These are phyloP conservation scores for Yamadazyma phyllophila DNA, from an alignment of 805 yeast species.

Conservation along the genomic window DNA sequence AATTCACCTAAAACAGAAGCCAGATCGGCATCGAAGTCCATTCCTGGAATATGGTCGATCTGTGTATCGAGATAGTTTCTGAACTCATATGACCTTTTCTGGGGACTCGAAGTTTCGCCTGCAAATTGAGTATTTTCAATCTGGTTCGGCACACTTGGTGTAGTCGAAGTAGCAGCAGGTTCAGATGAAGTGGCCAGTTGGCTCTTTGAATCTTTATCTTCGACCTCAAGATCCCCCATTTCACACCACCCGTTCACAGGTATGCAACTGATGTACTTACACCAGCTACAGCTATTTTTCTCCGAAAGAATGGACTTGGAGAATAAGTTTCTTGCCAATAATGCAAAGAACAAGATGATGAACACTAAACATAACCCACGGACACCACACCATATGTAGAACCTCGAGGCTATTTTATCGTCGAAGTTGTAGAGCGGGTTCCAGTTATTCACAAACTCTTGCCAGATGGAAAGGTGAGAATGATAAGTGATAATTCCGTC, in stretches of 20 bases:
- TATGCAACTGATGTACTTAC: slow-evolving; percentile 67
- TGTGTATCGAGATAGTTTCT: neutral
- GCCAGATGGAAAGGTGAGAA: slow-evolving; percentile 27
- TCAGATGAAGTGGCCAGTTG: neutral
- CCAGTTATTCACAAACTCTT: slow-evolving; percentile 37
- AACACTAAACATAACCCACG: slow-evolving; percentile 46
- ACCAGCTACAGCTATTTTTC: slow-evolving; percentile 61
- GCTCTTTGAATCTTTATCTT: neutral
- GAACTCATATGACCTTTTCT: neutral
- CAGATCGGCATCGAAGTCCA: too few species aligned
- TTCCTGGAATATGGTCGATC: too few species aligned
- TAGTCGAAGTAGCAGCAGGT: neutral
- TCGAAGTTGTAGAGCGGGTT: slow-evolving; percentile 34
- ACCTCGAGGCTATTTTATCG: slow-evolving; percentile 34
- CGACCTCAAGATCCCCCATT: slow-evolving; percentile 26
- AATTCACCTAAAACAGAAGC: too few species aligned
- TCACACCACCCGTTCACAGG: slow-evolving; percentile 75
- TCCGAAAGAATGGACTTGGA: slow-evolving; percentile 31
- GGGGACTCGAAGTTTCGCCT: neutral
- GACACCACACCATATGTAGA: slow-evolving; percentile 52
- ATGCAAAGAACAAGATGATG: slow-evolving; percentile 48
- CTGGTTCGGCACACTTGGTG: slow-evolving; percentile 2
- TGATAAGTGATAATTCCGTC: slow-evolving; percentile 40
- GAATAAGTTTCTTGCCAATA: slow-evolving; percentile 48
- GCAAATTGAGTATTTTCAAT: slow-evolving; percentile 6